These are phyloP conservation scores for Rhodotorula sp. DNA, from an alignment of 1,284 basidiomycete genomes.

Conservation along the genomic window DNA sequence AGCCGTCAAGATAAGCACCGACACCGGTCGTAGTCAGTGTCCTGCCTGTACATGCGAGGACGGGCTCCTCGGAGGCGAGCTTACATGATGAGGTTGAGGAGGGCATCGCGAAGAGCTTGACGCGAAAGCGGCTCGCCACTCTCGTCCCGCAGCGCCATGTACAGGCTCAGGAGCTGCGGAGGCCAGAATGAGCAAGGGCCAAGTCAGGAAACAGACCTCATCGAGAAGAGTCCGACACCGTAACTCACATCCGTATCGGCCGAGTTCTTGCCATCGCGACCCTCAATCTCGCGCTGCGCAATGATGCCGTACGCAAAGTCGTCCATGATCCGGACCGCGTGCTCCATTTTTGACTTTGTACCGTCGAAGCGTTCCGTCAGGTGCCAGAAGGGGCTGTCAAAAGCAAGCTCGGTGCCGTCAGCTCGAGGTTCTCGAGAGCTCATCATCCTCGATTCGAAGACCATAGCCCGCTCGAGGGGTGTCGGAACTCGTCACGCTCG, in stretches of 20 bases:
- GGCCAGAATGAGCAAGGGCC: background rate
- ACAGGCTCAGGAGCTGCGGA: slow-evolving; percentile 19
- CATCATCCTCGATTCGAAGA: no score
- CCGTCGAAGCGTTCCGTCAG: slow-evolving; percentile 42
- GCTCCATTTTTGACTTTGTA: slow-evolving; percentile 37
- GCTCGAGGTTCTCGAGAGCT: background rate
- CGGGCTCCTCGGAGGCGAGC: no score
- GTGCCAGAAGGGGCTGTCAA: slow-evolving; percentile 27
- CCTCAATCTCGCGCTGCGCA: slow-evolving; percentile 35
- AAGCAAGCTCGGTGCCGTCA: background rate
- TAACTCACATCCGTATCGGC: slow-evolving; percentile 13
- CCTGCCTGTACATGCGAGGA: no score
- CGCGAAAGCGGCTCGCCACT: slow-evolving; percentile 27
- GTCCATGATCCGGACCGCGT: slow-evolving; percentile 42
- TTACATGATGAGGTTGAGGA: slow-evolving; percentile 36
- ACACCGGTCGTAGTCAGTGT: slow-evolving; percentile 16
- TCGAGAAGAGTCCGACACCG: background rate
- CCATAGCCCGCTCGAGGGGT: no score
- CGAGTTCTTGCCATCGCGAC: slow-evolving; percentile 11
- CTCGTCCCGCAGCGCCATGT: slow-evolving; percentile 31
- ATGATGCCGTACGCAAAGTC: slow-evolving; percentile 45
- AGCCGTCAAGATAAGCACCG: background rate
- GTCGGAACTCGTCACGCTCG: no score
- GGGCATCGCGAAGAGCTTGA: slow-evolving; percentile 27
- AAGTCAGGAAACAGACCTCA: background rate